A percentile compares a stretch with the other conserved stretches of the same genome.
Evolutionary conservation across 2,329 filamentous ascomycete species (phyloP).

Genomic region (Phaeoacremonium minimum): DNA sequence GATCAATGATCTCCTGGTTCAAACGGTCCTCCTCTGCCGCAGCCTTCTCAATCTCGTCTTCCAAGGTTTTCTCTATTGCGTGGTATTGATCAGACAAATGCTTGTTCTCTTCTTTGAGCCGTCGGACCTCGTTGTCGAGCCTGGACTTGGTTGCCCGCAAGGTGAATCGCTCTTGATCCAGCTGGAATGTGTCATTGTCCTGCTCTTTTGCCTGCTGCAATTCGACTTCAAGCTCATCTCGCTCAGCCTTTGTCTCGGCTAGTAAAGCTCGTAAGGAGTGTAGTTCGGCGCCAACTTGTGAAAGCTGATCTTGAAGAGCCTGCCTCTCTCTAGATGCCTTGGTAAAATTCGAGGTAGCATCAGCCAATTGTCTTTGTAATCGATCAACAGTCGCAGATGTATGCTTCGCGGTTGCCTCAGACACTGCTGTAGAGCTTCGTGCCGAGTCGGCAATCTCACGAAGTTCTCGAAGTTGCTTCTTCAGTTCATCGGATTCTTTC

Average conservation of each 20-base stretch:
- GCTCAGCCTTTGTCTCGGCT: constrained; percentile 57
- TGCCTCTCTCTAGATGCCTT: constrained; percentile 58
- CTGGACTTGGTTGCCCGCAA: constrained; percentile 64
- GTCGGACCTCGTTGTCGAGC: constrained; percentile 62
- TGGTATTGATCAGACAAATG: constrained; percentile 51
- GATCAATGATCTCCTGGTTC: constrained; percentile 46
- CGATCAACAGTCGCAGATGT: constrained; percentile 40
- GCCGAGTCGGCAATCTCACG: constrained; percentile 19
- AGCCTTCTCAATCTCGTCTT: constrained; percentile 63
- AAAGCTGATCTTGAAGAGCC: constrained; percentile 58
- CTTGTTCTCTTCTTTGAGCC: constrained; percentile 61
- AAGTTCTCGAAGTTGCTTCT: constrained; percentile 34
- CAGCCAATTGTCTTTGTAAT: constrained; percentile 52
- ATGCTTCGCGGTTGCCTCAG: constrained; percentile 26
- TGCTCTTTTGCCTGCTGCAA: constrained; percentile 50
- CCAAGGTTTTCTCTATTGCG: constrained; percentile 58
- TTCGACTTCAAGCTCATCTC: constrained; percentile 61
- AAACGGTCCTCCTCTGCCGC: constrained; percentile 62
- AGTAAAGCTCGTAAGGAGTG: constrained; percentile 52
- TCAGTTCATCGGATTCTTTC: constrained; percentile 38
- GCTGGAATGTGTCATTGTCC: constrained; percentile 48
- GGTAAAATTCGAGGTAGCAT: constrained; percentile 53
- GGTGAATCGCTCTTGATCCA: constrained; percentile 67
- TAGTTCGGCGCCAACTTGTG: constrained; percentile 55
- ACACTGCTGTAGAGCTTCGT: constrained; percentile 20